Percentiles rank a stretch among this genome's conserved stretches.
Evolutionary conservation across 768 basidiomycete genomes (phyloP).

Genomic region (Kwoniella heveanensis): DNA sequence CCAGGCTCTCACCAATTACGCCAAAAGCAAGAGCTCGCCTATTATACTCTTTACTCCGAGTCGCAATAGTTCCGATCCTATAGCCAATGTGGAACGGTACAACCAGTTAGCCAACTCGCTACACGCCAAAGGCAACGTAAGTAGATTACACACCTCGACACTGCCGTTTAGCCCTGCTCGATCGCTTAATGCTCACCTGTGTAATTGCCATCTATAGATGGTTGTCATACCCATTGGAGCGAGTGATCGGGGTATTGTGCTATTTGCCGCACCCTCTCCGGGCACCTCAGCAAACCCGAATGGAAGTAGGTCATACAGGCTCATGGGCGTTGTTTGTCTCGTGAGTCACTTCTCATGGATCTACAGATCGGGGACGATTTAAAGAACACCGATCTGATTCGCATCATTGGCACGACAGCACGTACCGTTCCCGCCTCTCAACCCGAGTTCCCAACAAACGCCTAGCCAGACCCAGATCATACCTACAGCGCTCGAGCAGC

Average conservation of each 20-base stretch:
- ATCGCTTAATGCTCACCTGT: conserved; percentile 9
- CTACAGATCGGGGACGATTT: no score
- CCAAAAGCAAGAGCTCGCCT: conserved; percentile 21
- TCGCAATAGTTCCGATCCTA: not conserved
- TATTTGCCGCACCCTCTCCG: conserved; percentile 25
- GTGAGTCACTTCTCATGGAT: no score
- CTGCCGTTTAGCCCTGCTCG: not conserved
- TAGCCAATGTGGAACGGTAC: conserved; percentile 12
- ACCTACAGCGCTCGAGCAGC: not conserved
- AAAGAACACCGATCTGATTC: not conserved
- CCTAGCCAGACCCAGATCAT: conserved; percentile 8
- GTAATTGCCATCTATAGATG: conserved; percentile 16
- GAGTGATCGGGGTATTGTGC: conserved; percentile 29
- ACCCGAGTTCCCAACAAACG: conserved; percentile 1
- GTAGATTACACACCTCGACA: not conserved
- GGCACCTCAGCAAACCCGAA: conserved; percentile 8
- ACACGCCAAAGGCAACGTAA: conserved; percentile 22
- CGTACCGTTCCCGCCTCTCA: conserved; percentile 19
- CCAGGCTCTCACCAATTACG: conserved; percentile 19
- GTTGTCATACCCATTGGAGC: conserved; percentile 27
- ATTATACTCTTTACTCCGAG: conserved; percentile 20
- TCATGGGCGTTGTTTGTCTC: conserved; percentile 36
- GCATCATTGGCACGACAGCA: conserved; percentile 1
- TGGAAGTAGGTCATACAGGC: conserved; percentile 13
- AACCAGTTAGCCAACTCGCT: conserved; percentile 22